Percentiles rank a stretch among this genome's conserved stretches.
Conservation (phyloP, 2,329 filamentous ascomycete genomes). For the Neofusicoccum ribis region DNA sequence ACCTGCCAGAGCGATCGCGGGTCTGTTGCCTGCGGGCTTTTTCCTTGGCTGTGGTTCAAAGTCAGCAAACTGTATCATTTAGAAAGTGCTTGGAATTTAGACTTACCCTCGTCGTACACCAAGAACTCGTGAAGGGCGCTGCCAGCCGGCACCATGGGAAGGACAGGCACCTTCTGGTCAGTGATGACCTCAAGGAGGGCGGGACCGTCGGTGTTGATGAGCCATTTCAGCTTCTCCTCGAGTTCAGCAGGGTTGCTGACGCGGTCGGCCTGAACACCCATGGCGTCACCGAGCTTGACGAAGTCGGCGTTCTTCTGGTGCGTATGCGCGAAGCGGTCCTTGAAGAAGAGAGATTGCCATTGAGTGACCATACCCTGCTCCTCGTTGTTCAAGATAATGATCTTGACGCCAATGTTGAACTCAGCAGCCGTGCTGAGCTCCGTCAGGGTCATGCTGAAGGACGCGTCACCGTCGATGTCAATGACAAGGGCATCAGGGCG, state of each 20-base stretch:
- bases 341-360: conserved; percentile 97
- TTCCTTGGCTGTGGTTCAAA: conserved; percentile 58
- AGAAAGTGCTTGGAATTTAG: not conserved
- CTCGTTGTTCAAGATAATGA: conserved; percentile 94
- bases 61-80: not conserved
- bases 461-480: conserved; percentile 97
- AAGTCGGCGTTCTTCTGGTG: conserved; percentile 97
- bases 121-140: conserved; percentile 90
- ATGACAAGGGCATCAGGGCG: conserved; percentile 80
- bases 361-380: conserved; percentile 99
- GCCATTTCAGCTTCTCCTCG: conserved; percentile 77
- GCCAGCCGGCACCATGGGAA: conserved; percentile 94
- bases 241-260: conserved; percentile 75
- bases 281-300: conserved; percentile 86
- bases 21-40: conserved; percentile 66
- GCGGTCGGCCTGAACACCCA: conserved; percentile 77
- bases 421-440: conserved; percentile 91
- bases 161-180: conserved; percentile 86
- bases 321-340: conserved; percentile 88
- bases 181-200: conserved; percentile 89
- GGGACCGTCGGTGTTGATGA: conserved; percentile 82
- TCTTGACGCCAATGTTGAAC: conserved; percentile 95
- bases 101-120: conserved; percentile 75
- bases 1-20: conserved; percentile 58
- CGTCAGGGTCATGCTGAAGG: conserved; percentile 97